Base-by-base conservation (phyloP, 106 monocot species). In the Vanilla planifolia region DNA sequence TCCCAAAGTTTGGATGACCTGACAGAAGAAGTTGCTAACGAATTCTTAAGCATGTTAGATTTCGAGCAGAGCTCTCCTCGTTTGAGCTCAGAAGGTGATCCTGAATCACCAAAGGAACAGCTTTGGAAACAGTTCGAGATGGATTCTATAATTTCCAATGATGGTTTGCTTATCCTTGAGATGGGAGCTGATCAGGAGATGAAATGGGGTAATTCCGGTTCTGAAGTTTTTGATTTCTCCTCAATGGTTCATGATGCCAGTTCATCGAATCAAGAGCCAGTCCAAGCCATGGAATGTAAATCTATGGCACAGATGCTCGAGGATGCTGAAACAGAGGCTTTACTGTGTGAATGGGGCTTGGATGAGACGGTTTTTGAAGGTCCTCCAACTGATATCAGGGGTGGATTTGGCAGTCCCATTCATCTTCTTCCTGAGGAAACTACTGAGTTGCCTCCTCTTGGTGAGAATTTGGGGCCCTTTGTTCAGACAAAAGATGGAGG, bases 1-100 rank as follows among this genome's bases (percentile, higher is more conserved):
- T 80, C 93, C 13, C 67, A 53, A 6, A 81, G 81, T 64, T 80
- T 86, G 51, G 89, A 95, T 69, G 81, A 84, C 59, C 65, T 65
- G 20, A 64, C 79, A 33, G 89, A 91, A 27, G 64, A 67, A 9
- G 79, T 96, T 70, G 87, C 96, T 32, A 87, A 55, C 59, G 96
- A 96, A 30, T 96, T 96, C 65, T 67, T 96, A 60, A 84, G 69
- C 66, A 87, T 91, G 87, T 70, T 96, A 14, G 96, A 79, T n/a
- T 66, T 79, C 33, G 96, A 96, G 34, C 66, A 81, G 55, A 80
- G 78, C 56, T 83, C 95, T 27, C 66, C 74, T 27, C 79, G 71
- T 2, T 53, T 72, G 60, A 76, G 78, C 51, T 84, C 78, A 33
- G 89, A 86, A 22, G 83, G 85, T 50, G 85, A 86, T 48, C 67